These are phyloP conservation scores for Rhodomyrtus psidioides DNA, from an alignment of 441 rosid genomes.

Conservation along the genomic window DNA sequence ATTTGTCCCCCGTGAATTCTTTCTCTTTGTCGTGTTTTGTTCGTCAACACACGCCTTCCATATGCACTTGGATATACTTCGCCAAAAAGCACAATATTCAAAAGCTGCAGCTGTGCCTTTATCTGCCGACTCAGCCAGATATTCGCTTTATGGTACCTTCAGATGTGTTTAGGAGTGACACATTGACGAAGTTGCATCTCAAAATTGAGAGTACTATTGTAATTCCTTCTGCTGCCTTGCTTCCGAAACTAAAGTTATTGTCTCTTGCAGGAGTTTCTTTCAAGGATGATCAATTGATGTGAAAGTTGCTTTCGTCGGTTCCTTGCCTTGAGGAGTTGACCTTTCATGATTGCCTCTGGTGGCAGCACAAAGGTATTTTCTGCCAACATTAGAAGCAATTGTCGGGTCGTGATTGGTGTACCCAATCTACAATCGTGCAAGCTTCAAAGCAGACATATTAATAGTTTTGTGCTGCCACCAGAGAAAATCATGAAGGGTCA, in stretches of 20 bases:
- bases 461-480: background rate
- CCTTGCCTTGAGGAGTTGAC: background rate
- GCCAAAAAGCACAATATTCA: background rate
- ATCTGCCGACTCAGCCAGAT: fast-evolving
- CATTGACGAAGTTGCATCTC: background rate
- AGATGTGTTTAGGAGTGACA: background rate
- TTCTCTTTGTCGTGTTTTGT: too few relatives aligned
- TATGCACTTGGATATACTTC: too few relatives aligned
- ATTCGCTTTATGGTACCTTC: background rate
- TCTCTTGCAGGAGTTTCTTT: background rate
- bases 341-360: background rate
- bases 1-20: too few relatives aligned
- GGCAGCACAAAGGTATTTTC: too few relatives aligned
- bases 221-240: too few relatives aligned
- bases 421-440: background rate
- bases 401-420: background rate
- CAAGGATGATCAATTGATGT: background rate
- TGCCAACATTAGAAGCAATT: too few relatives aligned
- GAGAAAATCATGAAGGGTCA: background rate
- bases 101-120: background rate
- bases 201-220: background rate
- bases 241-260: background rate
- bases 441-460: background rate
- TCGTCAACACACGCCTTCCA: too few relatives aligned
- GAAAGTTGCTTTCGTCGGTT: background rate